These are phyloP conservation scores for Arthroderma sp. DNA, from an alignment of 2,329 filamentous ascomycete genomes.

Conservation along the genomic window DNA sequence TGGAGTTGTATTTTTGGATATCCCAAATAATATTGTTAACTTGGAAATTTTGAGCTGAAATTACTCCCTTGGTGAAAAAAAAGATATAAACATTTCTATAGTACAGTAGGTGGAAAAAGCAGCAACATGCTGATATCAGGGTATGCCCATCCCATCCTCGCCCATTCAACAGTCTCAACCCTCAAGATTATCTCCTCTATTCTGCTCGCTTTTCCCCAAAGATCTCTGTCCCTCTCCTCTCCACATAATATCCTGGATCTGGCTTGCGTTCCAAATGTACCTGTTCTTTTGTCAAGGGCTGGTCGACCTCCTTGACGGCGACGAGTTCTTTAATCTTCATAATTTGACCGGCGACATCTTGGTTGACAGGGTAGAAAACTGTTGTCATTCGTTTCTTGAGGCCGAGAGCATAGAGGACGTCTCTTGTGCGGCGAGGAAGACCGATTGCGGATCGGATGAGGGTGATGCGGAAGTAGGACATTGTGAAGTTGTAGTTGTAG, in stretches of 20 bases:
- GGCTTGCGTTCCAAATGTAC: slow-evolving; percentile 60
- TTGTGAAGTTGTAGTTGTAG: slow-evolving; percentile 21
- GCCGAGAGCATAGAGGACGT: slow-evolving; percentile 72
- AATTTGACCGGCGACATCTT: slow-evolving; percentile 75
- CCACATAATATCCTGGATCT: slow-evolving; percentile 67
- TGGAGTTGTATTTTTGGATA: no score
- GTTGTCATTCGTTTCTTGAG: slow-evolving; percentile 72
- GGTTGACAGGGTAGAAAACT: slow-evolving; percentile 75
- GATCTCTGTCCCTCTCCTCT: slow-evolving; percentile 37
- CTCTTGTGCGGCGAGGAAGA: slow-evolving; percentile 63
- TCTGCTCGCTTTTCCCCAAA: slow-evolving; percentile 11
- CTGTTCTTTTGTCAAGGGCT: slow-evolving; percentile 50
- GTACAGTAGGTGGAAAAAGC: neutral
- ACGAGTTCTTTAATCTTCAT: slow-evolving; percentile 91
- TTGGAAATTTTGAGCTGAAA: no score
- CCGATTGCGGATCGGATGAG: slow-evolving; percentile 83
- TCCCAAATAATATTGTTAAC: no score
- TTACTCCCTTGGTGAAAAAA: no score
- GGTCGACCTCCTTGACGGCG: slow-evolving; percentile 62
- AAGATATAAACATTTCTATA: slow-evolving; percentile 1
- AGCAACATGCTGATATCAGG: neutral
- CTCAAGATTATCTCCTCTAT: neutral
- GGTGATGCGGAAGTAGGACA: slow-evolving; percentile 82
- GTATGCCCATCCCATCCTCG: neutral
- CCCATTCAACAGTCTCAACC: neutral